Evolutionary conservation across 495 filamentous ascomycete genomes (phyloP).

Genomic region (Podospora comata): DNA sequence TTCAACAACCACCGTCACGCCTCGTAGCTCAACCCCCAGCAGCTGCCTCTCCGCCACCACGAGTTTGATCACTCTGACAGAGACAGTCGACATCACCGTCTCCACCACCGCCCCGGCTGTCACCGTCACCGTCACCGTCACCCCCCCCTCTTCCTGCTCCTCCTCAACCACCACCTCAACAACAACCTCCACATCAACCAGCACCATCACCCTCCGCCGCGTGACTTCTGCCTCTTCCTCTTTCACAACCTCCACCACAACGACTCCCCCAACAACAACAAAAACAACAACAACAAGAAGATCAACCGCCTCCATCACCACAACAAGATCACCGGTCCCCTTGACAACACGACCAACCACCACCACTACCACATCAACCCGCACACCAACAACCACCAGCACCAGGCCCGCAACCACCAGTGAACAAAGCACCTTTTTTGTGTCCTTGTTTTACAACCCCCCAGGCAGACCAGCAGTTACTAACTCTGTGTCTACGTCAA

Average conservation of each 20-base stretch:
- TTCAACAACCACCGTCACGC: background rate
- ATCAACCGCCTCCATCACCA: background rate
- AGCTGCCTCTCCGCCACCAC: conserved; percentile 6
- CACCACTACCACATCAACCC: too few relatives aligned
- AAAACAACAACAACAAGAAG: background rate
- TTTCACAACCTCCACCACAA: background rate
- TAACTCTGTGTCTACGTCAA: background rate
- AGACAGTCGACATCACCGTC: conserved; percentile 23
- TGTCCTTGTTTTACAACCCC: background rate
- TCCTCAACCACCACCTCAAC: background rate
- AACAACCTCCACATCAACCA: background rate
- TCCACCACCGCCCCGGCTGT: conserved; percentile 9
- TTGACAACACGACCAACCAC: too few relatives aligned
- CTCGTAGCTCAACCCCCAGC: background rate
- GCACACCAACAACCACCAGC: background rate
- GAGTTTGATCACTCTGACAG: conserved; percentile 22
- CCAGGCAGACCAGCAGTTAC: background rate
- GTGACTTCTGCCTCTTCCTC: background rate
- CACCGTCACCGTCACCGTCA: background rate
- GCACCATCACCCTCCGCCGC: background rate
- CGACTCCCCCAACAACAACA: background rate
- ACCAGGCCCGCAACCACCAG: background rate
- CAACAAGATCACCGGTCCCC: too few relatives aligned
- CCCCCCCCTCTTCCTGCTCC: background rate
- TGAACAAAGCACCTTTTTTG: background rate